Base-by-base conservation (phyloP, 352 stramenopile species). In the Phytopythium boreale region DNA sequence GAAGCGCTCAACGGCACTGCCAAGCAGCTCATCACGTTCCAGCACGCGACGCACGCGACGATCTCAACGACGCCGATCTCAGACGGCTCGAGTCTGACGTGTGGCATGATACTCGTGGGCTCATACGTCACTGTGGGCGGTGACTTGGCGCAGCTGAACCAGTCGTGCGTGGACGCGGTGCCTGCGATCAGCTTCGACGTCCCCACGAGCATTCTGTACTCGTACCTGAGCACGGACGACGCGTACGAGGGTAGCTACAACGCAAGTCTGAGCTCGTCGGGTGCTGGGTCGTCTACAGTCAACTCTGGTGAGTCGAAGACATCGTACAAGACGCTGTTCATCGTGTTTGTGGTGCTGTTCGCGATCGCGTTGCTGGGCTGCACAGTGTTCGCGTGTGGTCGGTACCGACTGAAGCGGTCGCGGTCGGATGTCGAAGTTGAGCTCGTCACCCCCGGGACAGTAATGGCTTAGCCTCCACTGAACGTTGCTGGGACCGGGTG, bases 1-100 rank as follows among this genome's bases (percentile, higher is more conserved):
- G 51, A 69, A 14, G 70, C 55, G 4, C 60, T 84, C 11, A 50
- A 79, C 12, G 74, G 71, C 10, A 51, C 68, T 24, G 66, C 64
- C 12, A 87, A 87, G 56, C 56, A 72, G 27, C 59, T 87, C 5
- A 70, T 89, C n/a, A 72, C 73, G 15, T 89, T 89, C 53, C 61
- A 81, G 15, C 67, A 75, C 34, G 69, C 74, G 7, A 68, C 70
- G 0, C 73, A 87, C 51, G 77, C 66, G 4, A 71, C 76, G 26
- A 11, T 87, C 1, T 70, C 64, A 52, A 79, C 60, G 31, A 82
- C 68, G 8, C 62, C 67, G 22, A 60, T 83, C 6, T 15, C 63
- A 7, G 29, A 34, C 1, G 49, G 62, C 17, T 47, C 50, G 31
- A 67, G 52, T 26, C 56, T 67, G n/a, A 82, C 70, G 1, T 89